Percentiles rank a stretch among this genome's conserved stretches.
Evolutionary conservation across 2,329 filamentous ascomycete species (phyloP).

Genomic region (Fusarium dimerum): DNA sequence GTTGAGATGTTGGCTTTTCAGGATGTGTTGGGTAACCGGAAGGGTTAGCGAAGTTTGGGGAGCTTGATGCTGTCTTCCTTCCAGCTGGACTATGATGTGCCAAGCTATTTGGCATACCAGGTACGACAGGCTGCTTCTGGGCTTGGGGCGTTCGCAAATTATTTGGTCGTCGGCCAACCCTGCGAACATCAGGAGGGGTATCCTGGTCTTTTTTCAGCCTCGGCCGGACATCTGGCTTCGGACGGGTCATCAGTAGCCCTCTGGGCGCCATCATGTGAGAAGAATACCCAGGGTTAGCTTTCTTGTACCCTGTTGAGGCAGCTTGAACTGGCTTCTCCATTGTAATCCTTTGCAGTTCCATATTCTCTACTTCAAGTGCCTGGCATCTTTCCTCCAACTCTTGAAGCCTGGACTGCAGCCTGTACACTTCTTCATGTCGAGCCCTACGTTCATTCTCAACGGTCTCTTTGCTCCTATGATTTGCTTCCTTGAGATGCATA

Average conservation of each 20-base stretch:
- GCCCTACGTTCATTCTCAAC: slow-evolving; percentile 38
- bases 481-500: slow-evolving; percentile 38
- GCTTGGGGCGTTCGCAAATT: too few relatives aligned
- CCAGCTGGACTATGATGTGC: too few relatives aligned
- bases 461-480: slow-evolving; percentile 42
- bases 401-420: slow-evolving; percentile 37
- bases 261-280: too few relatives aligned
- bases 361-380: slow-evolving; percentile 30
- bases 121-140: too few relatives aligned
- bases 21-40: slow-evolving; percentile 35
- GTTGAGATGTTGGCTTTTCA: slow-evolving; percentile 39
- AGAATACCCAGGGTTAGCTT: too few relatives aligned
- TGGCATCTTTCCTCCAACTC: slow-evolving; percentile 37
- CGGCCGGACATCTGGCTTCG: too few relatives aligned
- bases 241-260: too few relatives aligned
- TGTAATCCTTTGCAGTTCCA: slow-evolving; percentile 20
- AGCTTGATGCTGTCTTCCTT: too few relatives aligned
- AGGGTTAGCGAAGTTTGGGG: slow-evolving; percentile 18
- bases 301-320: background rate
- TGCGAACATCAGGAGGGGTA: too few relatives aligned
- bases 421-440: slow-evolving; percentile 35
- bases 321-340: slow-evolving; percentile 16
- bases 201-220: too few relatives aligned
- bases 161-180: too few relatives aligned
- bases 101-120: too few relatives aligned